phyloP scores from a whole-genome alignment of 2,329 filamentous ascomycete species.

The Phialocephala subalpina region DNA sequence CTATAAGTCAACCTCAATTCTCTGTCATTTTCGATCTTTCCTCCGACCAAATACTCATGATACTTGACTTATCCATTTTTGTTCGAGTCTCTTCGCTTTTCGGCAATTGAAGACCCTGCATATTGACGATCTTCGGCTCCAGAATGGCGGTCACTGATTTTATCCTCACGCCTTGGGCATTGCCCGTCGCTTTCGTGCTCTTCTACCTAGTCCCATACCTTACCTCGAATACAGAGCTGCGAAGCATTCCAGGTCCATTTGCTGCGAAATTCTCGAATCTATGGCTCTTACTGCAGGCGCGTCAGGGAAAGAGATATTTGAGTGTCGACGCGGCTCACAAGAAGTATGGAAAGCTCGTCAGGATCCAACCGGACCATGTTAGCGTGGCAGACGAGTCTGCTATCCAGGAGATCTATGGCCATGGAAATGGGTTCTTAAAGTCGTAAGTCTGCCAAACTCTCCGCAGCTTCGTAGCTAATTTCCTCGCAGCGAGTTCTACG shows the following conservation, averaged over 20 bases:
- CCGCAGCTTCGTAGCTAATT: background rate
- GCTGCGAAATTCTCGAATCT: slow-evolving; percentile 75
- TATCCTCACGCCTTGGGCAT: slow-evolving; percentile 55
- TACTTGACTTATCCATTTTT: background rate
- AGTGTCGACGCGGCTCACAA: slow-evolving; percentile 77
- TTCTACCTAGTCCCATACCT: slow-evolving; percentile 45
- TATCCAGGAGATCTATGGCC: slow-evolving; percentile 80
- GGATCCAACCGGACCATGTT: slow-evolving; percentile 85
- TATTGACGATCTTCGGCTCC: slow-evolving; percentile 12
- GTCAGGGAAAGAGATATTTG: slow-evolving; percentile 70
- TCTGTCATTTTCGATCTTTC: background rate
- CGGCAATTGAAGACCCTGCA: background rate
- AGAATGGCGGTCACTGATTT: slow-evolving; percentile 47
- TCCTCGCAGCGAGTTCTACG: slow-evolving; percentile 69
- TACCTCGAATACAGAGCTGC: slow-evolving; percentile 39
- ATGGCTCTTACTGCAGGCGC: slow-evolving; percentile 76
- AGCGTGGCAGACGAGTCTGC: slow-evolving; percentile 83
- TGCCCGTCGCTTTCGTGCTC: slow-evolving; percentile 54
- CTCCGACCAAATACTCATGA: background rate
- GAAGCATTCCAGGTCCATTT: slow-evolving; percentile 58
- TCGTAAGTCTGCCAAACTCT: slow-evolving; percentile 58
- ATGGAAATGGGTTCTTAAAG: slow-evolving; percentile 79
- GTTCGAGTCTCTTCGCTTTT: background rate
- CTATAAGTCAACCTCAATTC: slow-evolving; percentile 29
- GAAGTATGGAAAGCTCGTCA: slow-evolving; percentile 76